Base-by-base conservation (phyloP, 345 rosid genomes). In the Iberis pinnata region DNA sequence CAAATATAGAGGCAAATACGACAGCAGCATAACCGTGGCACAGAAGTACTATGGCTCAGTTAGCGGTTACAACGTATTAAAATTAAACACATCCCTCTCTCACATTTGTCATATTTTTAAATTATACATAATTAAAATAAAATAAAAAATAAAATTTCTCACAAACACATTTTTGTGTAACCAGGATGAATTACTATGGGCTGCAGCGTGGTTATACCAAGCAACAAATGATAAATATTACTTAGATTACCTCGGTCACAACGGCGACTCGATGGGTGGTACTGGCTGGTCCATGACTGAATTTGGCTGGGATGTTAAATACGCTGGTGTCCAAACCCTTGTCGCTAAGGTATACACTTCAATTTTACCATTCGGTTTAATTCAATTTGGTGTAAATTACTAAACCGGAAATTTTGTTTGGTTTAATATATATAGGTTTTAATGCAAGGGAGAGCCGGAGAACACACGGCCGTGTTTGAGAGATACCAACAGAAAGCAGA, bases 241-340 rank as follows among this genome's bases (percentile, higher is more conserved):
- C 70, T 43, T 87, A 70, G 69, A 77, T 75, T 90, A 90, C 76
- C 83, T 90, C 25, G 96, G 76, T n/a, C 74, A 68, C 24, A 90
- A 90, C 32, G 96, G 82, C 10, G 89, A 84, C 42, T 61, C 85
- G 0, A 61, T 87, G 78, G 98, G 98, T 6, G 98, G 92, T 62
- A 90, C 94, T 10, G 75, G 81, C 31, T 90, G 98, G 98, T 69
- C 66, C 18, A 84, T 86, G 75, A 78, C 78, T 0, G 96, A 90
- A 68, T 90, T 90, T 19, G 45, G 98, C 18, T 90, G 96, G 98
- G 98, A 90, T 51, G 96, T 79, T 19, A 90, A 87, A 70, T 87
- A 78, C 62, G 82, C 96, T 1, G 96, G 98, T 1, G 89, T 90
- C 29, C 96, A 90, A 56, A 76, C 95, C 8, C 96, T 84, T 19